Conservation (phyloP, 2,329 filamentous ascomycete genomes). For the Ceratocystis colombiana region DNA sequence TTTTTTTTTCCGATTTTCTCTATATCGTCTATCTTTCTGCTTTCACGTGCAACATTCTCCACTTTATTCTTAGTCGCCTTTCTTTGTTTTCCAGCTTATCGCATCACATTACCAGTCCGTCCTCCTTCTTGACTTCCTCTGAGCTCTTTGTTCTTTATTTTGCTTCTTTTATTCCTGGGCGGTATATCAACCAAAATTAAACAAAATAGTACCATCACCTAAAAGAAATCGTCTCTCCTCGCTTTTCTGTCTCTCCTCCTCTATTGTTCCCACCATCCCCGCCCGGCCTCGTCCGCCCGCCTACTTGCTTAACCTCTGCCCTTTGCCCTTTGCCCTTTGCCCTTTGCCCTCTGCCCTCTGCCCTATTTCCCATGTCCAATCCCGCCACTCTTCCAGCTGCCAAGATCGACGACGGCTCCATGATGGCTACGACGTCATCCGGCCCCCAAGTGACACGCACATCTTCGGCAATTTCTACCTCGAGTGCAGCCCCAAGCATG, state of each 20-base stretch:
- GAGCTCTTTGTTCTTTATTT: not conserved
- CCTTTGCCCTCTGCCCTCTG: not conserved
- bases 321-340: not conserved
- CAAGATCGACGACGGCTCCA: not conserved
- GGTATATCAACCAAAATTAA: not conserved
- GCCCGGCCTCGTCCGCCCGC: too few species aligned
- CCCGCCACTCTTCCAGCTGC: not conserved
- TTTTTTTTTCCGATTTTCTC: slow-evolving; percentile 5
- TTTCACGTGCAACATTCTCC: not conserved
- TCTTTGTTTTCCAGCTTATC: not conserved
- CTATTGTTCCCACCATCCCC: not conserved
- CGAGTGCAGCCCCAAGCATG: slow-evolving; percentile 2
- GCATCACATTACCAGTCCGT: too few species aligned
- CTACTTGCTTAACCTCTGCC: too few species aligned
- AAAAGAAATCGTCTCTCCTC: not conserved
- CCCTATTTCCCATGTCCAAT: not conserved
- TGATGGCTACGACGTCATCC: not conserved
- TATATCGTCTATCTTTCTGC: not conserved
- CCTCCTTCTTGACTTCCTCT: not conserved
- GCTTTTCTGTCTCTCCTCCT: not conserved
- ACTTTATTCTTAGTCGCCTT: not conserved
- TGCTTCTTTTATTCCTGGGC: not conserved
- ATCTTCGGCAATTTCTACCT: slow-evolving; percentile 16
- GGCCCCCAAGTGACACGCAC: slow-evolving; percentile 18
- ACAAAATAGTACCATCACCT: not conserved